These are phyloP conservation scores for Venturia asperata DNA, from an alignment of 2,329 filamentous ascomycete genomes.

Conservation along the genomic window DNA sequence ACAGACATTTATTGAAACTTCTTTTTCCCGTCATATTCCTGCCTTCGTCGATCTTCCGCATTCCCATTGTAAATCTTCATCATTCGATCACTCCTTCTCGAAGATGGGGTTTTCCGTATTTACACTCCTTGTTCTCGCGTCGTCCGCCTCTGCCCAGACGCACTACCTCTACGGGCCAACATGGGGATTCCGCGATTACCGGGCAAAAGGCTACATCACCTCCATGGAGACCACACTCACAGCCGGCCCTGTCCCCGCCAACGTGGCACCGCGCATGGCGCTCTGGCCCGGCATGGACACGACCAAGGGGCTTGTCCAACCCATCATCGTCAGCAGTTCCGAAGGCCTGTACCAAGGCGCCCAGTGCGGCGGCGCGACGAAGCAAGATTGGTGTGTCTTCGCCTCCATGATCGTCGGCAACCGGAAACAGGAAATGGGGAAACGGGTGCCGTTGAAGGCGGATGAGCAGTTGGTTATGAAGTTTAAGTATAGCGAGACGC, in stretches of 20 bases:
- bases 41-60: not conserved
- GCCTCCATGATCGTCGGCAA: slow-evolving; percentile 17
- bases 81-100: slow-evolving; percentile 11
- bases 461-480: slow-evolving; percentile 15
- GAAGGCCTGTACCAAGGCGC: slow-evolving; percentile 8
- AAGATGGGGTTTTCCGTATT: not conserved
- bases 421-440: slow-evolving; percentile 11
- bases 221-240: slow-evolving; percentile 14
- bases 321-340: slow-evolving; percentile 17
- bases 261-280: slow-evolving; percentile 11
- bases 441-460: slow-evolving; percentile 11
- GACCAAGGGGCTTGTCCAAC: slow-evolving; percentile 14
- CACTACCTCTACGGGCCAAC: slow-evolving; percentile 16
- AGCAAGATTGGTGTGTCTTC: slow-evolving; percentile 14
- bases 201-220: slow-evolving; percentile 6
- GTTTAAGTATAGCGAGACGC: slow-evolving; percentile 15
- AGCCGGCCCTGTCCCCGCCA: not conserved
- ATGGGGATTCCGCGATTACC: slow-evolving; percentile 8
- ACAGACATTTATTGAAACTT: not conserved
- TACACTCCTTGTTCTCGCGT: not conserved
- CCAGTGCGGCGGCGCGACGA: slow-evolving; percentile 9
- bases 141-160: not conserved
- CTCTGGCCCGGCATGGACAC: slow-evolving; percentile 19
- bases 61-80: not conserved
- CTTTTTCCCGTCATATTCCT: not conserved